These are phyloP conservation scores for Biscutella laevigata DNA, from an alignment of 441 rosid genomes.

Conservation along the genomic window DNA sequence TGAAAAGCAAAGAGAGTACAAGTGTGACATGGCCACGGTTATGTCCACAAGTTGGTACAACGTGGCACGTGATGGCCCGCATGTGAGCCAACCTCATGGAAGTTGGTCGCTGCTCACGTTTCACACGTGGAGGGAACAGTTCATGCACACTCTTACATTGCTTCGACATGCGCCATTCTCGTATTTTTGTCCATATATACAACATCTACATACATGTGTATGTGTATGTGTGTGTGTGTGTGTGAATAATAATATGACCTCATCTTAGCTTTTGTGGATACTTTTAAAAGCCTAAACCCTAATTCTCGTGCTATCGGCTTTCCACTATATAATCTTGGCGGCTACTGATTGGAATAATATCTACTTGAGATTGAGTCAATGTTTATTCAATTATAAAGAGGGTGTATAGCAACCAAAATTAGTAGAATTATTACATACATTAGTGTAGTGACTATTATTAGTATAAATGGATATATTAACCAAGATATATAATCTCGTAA, in stretches of 20 bases:
- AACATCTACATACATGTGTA: background rate
- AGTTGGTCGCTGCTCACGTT: conserved; percentile 13
- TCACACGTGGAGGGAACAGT: conserved; percentile 27
- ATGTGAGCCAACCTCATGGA: conserved; percentile 28
- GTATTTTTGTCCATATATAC: background rate
- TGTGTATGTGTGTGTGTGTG: background rate
- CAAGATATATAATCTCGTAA: too few relatives aligned
- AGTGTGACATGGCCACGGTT: conserved; percentile 24
- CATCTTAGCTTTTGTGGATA: conserved; percentile 1
- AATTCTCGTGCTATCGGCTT: conserved; percentile 6
- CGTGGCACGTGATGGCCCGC: conserved; percentile 24
- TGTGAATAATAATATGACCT: conserved; percentile 1
- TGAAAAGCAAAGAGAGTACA: conserved; percentile 18
- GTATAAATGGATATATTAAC: too few relatives aligned
- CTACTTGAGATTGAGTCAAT: background rate
- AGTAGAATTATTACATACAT: too few relatives aligned
- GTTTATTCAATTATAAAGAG: too few relatives aligned
- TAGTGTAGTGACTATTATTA: too few relatives aligned
- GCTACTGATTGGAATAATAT: conserved; percentile 6
- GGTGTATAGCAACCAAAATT: too few relatives aligned
- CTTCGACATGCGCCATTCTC: conserved; percentile 25
- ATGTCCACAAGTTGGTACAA: conserved; percentile 15
- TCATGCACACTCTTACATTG: conserved; percentile 25
- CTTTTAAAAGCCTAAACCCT: conserved; percentile 7
- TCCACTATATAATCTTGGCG: conserved; percentile 4